Base-by-base conservation (phyloP, 768 basidiomycete genomes). In the Naganishia antarctica region DNA sequence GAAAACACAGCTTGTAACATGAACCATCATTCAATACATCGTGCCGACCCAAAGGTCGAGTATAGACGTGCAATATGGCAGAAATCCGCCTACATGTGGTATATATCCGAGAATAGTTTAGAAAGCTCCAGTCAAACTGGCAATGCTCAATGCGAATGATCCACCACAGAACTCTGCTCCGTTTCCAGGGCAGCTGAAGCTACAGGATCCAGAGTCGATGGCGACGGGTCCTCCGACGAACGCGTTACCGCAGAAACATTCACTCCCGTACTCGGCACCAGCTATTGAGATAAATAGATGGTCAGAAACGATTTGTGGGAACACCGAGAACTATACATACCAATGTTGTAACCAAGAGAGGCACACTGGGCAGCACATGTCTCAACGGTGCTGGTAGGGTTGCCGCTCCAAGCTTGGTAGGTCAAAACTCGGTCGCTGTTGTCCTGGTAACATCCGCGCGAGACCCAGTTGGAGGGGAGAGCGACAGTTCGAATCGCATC, bases 231-330 rank as follows among this genome's bases (percentile, higher is more conserved):
- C 53, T n/a, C 53, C 53, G 18, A 57, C 53, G 11, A 57, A 40
- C 1, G 18, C 34, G 53, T 57, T 57, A 3, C 53, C 53, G 23
- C 53, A 57, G 53, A 40, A 57, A 21, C 53, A 57, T 57, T 57
- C 53, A 57, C 34, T 57, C 13, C 53, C 53, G 53, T 57, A 57
- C 13, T 57, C 53, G 53, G 37, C 53, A 18, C 53, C 53, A 26
- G 53, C 53, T 6, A 57, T 7, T 7, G 34, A 37, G 34, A 37
- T 7, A 15, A 37, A 37, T 7, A 37, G 34, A 37, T n/a, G n/a
- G 15, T 37, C 8, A 37, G 34, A 37, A 37, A 37, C 15, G 34
- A 37, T 7, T 37, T 15, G 34, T 15, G 34, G 34, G 34, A 37
- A 37, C 34, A 15, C 7, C 34, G 7, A 7, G 8, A 37, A 7